Percentiles rank a stretch among this genome's conserved stretches.
These are phyloP conservation scores for Cucumis melo DNA, from an alignment of 306 rosid species.

Conservation along the genomic window DNA sequence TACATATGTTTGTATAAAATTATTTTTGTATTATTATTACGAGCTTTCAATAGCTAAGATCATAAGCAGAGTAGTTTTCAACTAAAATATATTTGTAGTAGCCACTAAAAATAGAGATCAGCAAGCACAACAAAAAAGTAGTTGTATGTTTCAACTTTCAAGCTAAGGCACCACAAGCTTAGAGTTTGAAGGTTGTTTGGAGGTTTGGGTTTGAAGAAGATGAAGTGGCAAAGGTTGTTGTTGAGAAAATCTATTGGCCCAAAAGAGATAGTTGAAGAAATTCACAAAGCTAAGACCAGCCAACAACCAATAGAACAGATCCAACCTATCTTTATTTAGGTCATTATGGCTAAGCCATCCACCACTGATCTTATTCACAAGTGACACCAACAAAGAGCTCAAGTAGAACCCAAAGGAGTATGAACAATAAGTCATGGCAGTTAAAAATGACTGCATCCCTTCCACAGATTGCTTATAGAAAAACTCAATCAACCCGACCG, in stretches of 20 bases:
- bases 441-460: slow-evolving; percentile 50
- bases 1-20: no score
- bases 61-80: no score
- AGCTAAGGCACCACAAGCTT: background rate
- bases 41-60: no score
- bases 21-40: no score
- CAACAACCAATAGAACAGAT: slow-evolving; percentile 47
- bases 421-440: slow-evolving; percentile 51
- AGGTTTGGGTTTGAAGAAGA: slow-evolving; percentile 17
- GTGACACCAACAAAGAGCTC: slow-evolving; percentile 42
- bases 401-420: slow-evolving; percentile 51
- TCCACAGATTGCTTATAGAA: slow-evolving; percentile 43
- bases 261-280: slow-evolving; percentile 36
- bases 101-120: no score
- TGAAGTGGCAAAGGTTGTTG: background rate
- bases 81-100: no score
- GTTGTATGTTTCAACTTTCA: background rate
- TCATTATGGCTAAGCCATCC: slow-evolving; percentile 50
- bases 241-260: slow-evolving; percentile 34
- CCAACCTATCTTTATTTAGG: slow-evolving; percentile 39
- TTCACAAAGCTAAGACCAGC: slow-evolving; percentile 43
- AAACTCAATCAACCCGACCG: slow-evolving; percentile 50
- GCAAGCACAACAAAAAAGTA: no score
- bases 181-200: slow-evolving; percentile 4
- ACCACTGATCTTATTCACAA: slow-evolving; percentile 30